phyloP scores from a whole-genome alignment of 768 basidiomycete species.

The Calocera cornea region DNA sequence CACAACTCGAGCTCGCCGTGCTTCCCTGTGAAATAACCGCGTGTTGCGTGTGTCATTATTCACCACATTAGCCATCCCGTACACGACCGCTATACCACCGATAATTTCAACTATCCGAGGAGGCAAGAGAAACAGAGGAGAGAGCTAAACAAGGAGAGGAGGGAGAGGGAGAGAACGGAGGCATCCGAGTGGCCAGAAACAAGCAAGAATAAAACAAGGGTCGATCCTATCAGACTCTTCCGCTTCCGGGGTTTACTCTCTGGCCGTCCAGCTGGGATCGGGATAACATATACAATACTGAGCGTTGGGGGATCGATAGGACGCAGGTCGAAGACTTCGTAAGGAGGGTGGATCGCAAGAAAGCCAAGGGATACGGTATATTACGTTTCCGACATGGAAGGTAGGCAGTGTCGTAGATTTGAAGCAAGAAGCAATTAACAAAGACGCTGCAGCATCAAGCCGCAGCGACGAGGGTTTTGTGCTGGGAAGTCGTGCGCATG shows the following conservation, averaged over 20 bases:
- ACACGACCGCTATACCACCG: conserved; percentile 5
- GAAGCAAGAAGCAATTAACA: background rate
- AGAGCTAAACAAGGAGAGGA: background rate
- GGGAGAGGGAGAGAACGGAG: background rate
- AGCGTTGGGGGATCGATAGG: background rate
- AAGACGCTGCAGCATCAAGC: background rate
- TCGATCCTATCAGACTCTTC: background rate
- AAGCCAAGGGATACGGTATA: background rate
- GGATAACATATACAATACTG: background rate
- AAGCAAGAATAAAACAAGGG: background rate
- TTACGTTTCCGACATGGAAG: background rate
- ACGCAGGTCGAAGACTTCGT: background rate
- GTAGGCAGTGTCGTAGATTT: background rate
- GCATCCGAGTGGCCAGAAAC: background rate
- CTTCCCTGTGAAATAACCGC: background rate
- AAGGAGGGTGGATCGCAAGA: background rate
- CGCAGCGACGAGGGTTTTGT: background rate
- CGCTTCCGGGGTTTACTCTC: background rate
- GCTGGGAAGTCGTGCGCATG: background rate
- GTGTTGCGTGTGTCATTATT: conserved; percentile 1
- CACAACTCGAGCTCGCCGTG: background rate
- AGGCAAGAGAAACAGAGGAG: background rate
- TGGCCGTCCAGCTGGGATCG: background rate
- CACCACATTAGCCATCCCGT: background rate
- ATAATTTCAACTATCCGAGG: background rate